Conservation (phyloP, 345 rosid genomes). For the Hevea brasiliensis region DNA sequence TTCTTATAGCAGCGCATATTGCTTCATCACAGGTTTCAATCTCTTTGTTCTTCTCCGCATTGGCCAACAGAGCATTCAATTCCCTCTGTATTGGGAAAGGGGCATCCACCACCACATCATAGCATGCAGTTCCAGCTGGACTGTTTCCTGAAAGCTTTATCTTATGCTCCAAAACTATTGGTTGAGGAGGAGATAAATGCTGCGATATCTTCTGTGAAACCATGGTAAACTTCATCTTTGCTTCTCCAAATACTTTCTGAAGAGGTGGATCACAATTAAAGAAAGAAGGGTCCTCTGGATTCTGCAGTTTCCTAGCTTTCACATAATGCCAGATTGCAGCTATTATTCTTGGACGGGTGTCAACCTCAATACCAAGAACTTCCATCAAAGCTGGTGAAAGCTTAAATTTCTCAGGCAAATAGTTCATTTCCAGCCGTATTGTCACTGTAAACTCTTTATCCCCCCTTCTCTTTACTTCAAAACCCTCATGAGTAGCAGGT, state of each 20-base stretch:
- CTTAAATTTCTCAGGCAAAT: constrained; percentile 89
- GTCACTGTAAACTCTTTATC: constrained; percentile 77
- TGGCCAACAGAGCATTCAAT: constrained; percentile 72
- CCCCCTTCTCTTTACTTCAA: constrained; percentile 97
- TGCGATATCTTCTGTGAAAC: constrained; percentile 87
- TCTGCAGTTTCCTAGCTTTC: constrained; percentile 93
- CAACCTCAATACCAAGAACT: constrained; percentile 95
- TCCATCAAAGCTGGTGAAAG: constrained; percentile 87
- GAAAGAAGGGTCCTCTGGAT: constrained; percentile 79
- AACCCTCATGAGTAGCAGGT: constrained; percentile 90
- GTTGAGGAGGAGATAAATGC: constrained; percentile 84
- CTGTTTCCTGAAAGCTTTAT: constrained; percentile 84
- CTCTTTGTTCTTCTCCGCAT: constrained; percentile 98
- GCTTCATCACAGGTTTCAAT: constrained; percentile 94
- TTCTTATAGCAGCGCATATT: constrained; percentile 83
- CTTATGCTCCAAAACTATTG: constrained; percentile 88
- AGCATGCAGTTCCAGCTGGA: constrained; percentile 85
- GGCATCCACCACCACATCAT: constrained; percentile 89
- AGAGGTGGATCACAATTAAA: constrained; percentile 86
- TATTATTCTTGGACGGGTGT: constrained; percentile 91
- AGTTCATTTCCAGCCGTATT: constrained; percentile 87
- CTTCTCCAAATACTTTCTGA: constrained; percentile 90
- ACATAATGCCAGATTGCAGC: constrained; percentile 99
- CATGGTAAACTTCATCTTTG: constrained; percentile 74
- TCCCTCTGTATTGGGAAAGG: constrained; percentile 96